Conservation (phyloP, 345 rosid genomes). For the Salix udensis region DNA sequence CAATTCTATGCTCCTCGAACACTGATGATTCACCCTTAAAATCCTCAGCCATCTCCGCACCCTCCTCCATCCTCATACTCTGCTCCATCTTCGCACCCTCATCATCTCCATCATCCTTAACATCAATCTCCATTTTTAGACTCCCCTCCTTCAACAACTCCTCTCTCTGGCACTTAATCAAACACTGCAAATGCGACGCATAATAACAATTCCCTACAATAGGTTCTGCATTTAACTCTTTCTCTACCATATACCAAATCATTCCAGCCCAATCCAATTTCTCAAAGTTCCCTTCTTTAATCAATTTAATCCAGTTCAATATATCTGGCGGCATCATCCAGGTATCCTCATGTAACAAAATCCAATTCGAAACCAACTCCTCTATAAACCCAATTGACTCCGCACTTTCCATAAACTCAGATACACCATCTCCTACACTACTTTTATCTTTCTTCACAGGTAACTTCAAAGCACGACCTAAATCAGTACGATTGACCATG, state of each 20-base stretch:
- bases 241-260: slow-evolving; percentile 90
- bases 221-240: slow-evolving; percentile 51
- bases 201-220: slow-evolving; percentile 61
- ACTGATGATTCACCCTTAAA: neutral
- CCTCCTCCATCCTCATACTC: slow-evolving; percentile 36
- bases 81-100: slow-evolving; percentile 25
- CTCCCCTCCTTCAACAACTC: slow-evolving; percentile 35
- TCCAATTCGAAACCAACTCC: slow-evolving; percentile 61
- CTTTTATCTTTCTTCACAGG: slow-evolving; percentile 49
- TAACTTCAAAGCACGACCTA: slow-evolving; percentile 71
- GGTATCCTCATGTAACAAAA: slow-evolving; percentile 69
- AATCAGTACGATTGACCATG: slow-evolving; percentile 63
- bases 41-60: slow-evolving; percentile 37
- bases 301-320: slow-evolving; percentile 33
- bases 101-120: slow-evolving; percentile 25
- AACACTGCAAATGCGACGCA: slow-evolving; percentile 77
- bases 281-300: slow-evolving; percentile 62
- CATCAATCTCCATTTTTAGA: slow-evolving; percentile 26
- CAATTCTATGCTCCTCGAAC: slow-evolving; percentile 57
- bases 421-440: slow-evolving; percentile 21
- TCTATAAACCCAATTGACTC: slow-evolving; percentile 48
- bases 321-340: slow-evolving; percentile 73
- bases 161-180: slow-evolving; percentile 54
- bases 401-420: slow-evolving; percentile 37
- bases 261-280: slow-evolving; percentile 69